phyloP scores from a whole-genome alignment of 2,329 filamentous ascomycete genomes.

The Clonostachys rosea region DNA sequence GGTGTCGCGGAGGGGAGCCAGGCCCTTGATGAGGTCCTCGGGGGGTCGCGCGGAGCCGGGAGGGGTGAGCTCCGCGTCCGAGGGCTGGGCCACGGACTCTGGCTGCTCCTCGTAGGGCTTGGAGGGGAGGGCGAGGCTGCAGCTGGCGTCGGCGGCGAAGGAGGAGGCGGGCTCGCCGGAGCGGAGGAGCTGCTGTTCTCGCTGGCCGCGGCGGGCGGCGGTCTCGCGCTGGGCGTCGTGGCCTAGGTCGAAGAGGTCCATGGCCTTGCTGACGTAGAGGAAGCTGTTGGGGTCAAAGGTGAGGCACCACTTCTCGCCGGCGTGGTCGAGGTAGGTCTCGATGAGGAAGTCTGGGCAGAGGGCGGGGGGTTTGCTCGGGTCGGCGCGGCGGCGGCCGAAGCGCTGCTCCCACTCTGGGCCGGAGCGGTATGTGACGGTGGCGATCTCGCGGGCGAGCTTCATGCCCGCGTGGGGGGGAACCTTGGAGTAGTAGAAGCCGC shows the following conservation, averaged over 20 bases:
- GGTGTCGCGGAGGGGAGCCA: constrained; percentile 67
- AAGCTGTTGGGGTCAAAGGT: constrained; percentile 96
- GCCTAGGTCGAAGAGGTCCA: constrained; percentile 96
- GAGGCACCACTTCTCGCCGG: constrained; percentile 95
- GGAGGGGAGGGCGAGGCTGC: constrained; percentile 78
- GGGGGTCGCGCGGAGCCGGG: constrained; percentile 53
- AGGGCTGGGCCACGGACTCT: constrained; percentile 31
- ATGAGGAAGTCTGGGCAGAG: constrained; percentile 97
- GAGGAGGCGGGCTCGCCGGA: constrained; percentile 48
- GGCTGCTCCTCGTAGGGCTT: constrained; percentile 83
- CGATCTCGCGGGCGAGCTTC: constrained; percentile 96
- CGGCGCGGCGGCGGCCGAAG: constrained; percentile 83
- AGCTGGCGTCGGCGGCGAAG: constrained; percentile 43
- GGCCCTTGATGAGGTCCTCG: constrained; percentile 72
- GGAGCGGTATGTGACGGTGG: constrained; percentile 93
- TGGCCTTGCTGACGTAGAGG: constrained; percentile 95
- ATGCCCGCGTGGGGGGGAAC: constrained; percentile 93
- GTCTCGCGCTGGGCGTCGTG: constrained; percentile 62
- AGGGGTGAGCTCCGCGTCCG: constrained; percentile 10
- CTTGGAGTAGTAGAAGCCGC: constrained; percentile 86
- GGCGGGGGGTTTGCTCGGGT: constrained; percentile 80
- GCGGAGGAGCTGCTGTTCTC: constrained; percentile 42
- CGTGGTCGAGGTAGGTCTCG: constrained; percentile 96
- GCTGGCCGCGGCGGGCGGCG: constrained; percentile 54
- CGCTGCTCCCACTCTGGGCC: constrained; percentile 97